Evolutionary conservation across 2,329 filamentous ascomycete genomes (phyloP), one percentile per base, ranked within the genome.

Genomic region (Fusarium lyarnte): DNA sequence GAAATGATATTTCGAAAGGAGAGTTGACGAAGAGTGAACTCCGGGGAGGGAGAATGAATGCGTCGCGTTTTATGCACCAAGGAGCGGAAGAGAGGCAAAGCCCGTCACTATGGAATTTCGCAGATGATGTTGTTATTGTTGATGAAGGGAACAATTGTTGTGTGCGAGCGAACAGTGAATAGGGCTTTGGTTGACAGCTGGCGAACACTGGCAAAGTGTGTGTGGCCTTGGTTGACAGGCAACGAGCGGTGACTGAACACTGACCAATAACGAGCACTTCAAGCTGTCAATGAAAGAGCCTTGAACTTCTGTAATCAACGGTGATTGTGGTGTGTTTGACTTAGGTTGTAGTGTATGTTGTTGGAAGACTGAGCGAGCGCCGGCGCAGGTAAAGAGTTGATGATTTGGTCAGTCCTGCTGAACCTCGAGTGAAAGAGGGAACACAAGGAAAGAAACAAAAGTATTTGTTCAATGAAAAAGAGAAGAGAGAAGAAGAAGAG

Each of bases 341-440:
- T 71, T 31, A 16, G 27, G 21, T 31, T 53, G 45, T 51, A 46
- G 31, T 67, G 31, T 67, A 38, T 67, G 46, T 53, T 47, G 46
- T 27, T 58, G 55, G 42, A 43, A 53, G 70, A 64, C 51, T 68
- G 54, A 49, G 46, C 59, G 69, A 69, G 59, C 58, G 57, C 74
- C 72, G 58, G 72, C 70, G 74, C 59, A 64, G 58, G 60, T 60
- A 53, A 63, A 41, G 69, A 63, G 49, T 63, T 69, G 58, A 45
- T 52, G n/a, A 55, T 63, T 45, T 66, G 70, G 66, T 71, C 75
- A 77, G 76, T 76, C 75, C 76, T 54, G 76, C 76, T 78, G 76
- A 76, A 57, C 57, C 69, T 70, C 63, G 69, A 72, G 61, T 64
- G 67, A 69, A 66, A 53, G 51, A 53, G 38, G 59, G 59, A 39